phyloP scores from a whole-genome alignment of 331 rosid species.

The Rosa hybrid region DNA sequence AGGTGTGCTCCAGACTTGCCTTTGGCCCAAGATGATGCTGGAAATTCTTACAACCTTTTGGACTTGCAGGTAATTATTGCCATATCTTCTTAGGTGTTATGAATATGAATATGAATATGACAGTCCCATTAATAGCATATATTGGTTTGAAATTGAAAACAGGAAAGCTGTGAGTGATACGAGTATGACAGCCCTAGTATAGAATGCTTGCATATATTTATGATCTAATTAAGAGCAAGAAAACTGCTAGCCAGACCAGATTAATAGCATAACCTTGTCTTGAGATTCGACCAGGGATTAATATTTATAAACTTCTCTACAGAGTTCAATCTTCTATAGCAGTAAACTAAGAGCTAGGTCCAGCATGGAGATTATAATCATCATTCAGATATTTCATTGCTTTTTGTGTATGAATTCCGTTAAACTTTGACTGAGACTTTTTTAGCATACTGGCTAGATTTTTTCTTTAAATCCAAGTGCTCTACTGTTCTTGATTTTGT shows the following conservation, averaged over 20 bases:
- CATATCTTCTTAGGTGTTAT: slow-evolving; percentile 7
- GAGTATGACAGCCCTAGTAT: not conserved
- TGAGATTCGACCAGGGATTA: not conserved
- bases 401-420: not conserved
- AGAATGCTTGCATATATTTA: not conserved
- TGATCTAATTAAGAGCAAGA: not conserved
- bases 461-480: not conserved
- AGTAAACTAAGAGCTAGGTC: not conserved
- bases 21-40: slow-evolving; percentile 74
- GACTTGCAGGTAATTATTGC: slow-evolving; percentile 71
- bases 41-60: slow-evolving; percentile 69
- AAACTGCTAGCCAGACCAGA: not conserved
- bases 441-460: not conserved
- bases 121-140: not conserved
- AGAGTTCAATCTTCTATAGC: not conserved
- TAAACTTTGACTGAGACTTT: not conserved
- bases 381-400: not conserved
- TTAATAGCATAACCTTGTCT: not conserved
- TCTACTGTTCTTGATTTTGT: not conserved
- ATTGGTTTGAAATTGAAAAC: not conserved
- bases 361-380: not conserved
- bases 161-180: not conserved
- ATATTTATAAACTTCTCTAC: not conserved
- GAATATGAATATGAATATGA: not conserved
- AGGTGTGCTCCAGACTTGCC: slow-evolving; percentile 80